These are phyloP conservation scores for Aspergillus brunneoviolaceus DNA, from an alignment of 2,329 filamentous ascomycete genomes.

Conservation along the genomic window DNA sequence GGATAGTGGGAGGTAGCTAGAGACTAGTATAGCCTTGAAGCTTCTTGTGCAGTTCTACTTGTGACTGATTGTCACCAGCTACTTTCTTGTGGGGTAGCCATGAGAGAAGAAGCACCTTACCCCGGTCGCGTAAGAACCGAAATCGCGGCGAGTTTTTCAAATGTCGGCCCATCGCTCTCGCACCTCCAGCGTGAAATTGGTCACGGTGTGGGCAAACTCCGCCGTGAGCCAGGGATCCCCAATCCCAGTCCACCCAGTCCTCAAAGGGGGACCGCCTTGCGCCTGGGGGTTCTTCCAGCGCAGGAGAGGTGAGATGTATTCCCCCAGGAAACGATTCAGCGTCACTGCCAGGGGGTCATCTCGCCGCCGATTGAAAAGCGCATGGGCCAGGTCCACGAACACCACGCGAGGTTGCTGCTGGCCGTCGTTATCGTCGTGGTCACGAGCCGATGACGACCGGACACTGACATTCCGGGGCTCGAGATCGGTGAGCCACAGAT, in stretches of 20 bases:
- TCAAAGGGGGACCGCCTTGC: conserved; percentile 7
- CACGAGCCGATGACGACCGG: too few species aligned
- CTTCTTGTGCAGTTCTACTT: too few species aligned
- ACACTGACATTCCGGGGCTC: not conserved
- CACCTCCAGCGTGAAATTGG: conserved; percentile 21
- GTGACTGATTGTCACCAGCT: too few species aligned
- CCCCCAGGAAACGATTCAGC: conserved; percentile 10
- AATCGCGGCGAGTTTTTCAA: too few species aligned
- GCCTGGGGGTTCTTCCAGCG: conserved; percentile 13
- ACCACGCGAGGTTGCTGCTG: not conserved
- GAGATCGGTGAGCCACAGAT: too few species aligned
- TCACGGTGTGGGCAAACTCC: conserved; percentile 22
- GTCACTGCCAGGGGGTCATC: conserved; percentile 10
- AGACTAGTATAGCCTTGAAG: too few species aligned
- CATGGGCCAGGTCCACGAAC: conserved; percentile 20
- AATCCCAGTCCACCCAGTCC: conserved; percentile 27
- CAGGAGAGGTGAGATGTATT: conserved; percentile 22
- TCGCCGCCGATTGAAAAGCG: conserved; percentile 17
- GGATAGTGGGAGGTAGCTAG: too few species aligned
- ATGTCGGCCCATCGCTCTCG: conserved; percentile 3
- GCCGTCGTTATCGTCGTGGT: too few species aligned
- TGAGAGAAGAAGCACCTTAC: too few species aligned
- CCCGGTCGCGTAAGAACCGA: too few species aligned
- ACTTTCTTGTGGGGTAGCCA: too few species aligned
- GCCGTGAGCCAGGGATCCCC: conserved; percentile 20